Percentiles rank a stretch among this genome's conserved stretches.
Conservation (phyloP, 441 rosid genomes). For the Lepidium campestre region DNA sequence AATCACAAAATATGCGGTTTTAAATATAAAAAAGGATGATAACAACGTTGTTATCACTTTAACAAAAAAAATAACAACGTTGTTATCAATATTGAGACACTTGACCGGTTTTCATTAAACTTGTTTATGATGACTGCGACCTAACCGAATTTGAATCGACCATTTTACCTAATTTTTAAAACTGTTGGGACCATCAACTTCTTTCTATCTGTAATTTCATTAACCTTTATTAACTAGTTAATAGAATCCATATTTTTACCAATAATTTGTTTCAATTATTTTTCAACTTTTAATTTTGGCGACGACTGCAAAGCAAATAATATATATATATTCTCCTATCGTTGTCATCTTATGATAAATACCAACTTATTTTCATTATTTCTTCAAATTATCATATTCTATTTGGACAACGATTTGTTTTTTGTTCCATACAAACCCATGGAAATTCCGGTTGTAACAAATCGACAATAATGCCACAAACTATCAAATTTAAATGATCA, state of each 20-base stretch:
- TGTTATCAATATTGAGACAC: conserved; percentile 14
- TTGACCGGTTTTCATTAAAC: conserved; percentile 13
- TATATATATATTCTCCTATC: background rate
- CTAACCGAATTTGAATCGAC: conserved; percentile 13
- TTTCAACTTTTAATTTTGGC: conserved; percentile 3
- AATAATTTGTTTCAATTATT: conserved; percentile 12
- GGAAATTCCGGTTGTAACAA: no score
- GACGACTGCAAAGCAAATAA: background rate
- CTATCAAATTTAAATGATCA: no score
- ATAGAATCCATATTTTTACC: background rate
- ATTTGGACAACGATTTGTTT: background rate
- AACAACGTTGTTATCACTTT: conserved; percentile 18
- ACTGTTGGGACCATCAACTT: conserved; percentile 21
- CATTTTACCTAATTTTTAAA: conserved; percentile 9
- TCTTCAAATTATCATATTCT: background rate
- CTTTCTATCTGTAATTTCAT: background rate
- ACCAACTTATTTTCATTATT: background rate
- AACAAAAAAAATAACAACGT: conserved; percentile 11
- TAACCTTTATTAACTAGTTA: background rate
- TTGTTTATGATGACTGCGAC: conserved; percentile 21
- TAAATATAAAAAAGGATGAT: background rate
- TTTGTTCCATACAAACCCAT: no score
- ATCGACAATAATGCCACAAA: no score
- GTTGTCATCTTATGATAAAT: background rate
- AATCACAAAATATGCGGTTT: background rate